These are phyloP conservation scores for Exidia glandulosa DNA, from an alignment of 768 basidiomycete genomes.

Conservation along the genomic window DNA sequence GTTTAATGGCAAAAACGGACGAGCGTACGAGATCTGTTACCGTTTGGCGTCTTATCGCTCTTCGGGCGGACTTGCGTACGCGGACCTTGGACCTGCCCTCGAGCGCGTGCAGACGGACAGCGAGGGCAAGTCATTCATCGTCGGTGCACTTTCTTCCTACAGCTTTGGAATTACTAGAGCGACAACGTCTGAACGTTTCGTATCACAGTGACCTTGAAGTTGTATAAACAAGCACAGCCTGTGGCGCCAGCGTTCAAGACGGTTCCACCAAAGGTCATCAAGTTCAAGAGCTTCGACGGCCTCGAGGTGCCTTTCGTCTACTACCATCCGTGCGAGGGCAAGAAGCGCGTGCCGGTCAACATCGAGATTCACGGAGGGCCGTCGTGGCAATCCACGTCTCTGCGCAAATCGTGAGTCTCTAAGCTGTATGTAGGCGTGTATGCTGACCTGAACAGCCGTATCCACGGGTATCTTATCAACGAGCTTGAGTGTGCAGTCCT, in stretches of 20 bases:
- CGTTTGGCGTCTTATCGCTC: constrained; percentile 22
- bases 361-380: constrained; percentile 33
- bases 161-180: too few relatives aligned
- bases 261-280: constrained; percentile 22
- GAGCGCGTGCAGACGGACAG: constrained; percentile 11
- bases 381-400: constrained; percentile 23
- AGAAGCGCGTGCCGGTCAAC: constrained; percentile 21
- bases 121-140: constrained; percentile 17
- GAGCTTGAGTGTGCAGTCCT: constrained; percentile 30
- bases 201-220: constrained; percentile 12
- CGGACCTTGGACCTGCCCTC: constrained; percentile 20
- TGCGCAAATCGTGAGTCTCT: constrained; percentile 19
- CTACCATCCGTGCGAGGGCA: constrained; percentile 25
- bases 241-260: constrained; percentile 16
- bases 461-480: constrained; percentile 30
- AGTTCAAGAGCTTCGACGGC: constrained; percentile 31
- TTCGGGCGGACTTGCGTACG: constrained; percentile 16
- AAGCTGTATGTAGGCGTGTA: background rate
- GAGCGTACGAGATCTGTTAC: constrained; percentile 22
- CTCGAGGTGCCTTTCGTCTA: constrained; percentile 31
- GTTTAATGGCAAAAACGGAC: constrained; percentile 23
- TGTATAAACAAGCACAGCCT: constrained; percentile 26
- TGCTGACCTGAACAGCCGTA: constrained; percentile 8
- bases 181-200: too few relatives aligned
- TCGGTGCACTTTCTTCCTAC: background rate